Evolutionary conservation across 306 rosid species (phyloP).

Genomic region (Trifolium pratense): DNA sequence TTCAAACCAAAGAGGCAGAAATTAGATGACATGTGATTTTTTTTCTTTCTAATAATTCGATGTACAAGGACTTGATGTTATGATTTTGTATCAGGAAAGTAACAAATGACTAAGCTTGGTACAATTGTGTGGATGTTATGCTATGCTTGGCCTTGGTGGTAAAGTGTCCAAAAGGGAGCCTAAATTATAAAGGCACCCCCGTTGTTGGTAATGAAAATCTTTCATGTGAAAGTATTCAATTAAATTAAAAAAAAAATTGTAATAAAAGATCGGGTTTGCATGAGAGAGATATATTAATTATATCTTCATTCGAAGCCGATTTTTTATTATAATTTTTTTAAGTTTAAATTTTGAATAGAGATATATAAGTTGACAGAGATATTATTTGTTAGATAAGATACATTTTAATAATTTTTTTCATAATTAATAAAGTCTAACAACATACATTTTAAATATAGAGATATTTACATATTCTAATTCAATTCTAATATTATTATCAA

Average conservation of each 20-base stretch:
- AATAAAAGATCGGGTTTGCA: slow-evolving; percentile 4
- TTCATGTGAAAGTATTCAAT: slow-evolving; percentile 25
- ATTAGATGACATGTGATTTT: not conserved
- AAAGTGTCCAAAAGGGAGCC: not conserved
- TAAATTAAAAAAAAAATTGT: not conserved
- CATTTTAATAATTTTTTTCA: no score
- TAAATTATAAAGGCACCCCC: not conserved
- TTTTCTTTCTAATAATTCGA: not conserved
- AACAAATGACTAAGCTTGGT: not conserved
- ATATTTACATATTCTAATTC: no score
- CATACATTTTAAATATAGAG: no score
- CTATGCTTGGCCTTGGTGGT: slow-evolving; percentile 6
- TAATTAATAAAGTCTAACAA: no score
- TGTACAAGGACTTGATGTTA: not conserved
- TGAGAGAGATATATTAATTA: no score
- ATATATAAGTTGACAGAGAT: no score
- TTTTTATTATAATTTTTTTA: no score
- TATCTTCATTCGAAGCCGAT: no score
- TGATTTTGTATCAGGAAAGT: no score
- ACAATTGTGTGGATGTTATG: not conserved
- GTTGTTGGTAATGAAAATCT: not conserved
- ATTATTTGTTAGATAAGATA: no score
- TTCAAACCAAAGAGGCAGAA: not conserved
- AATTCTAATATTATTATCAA: no score
- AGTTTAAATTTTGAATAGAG: no score